phyloP scores from a whole-genome alignment of 371 early-diverging fungal species.

The Batkoa obscura region DNA sequence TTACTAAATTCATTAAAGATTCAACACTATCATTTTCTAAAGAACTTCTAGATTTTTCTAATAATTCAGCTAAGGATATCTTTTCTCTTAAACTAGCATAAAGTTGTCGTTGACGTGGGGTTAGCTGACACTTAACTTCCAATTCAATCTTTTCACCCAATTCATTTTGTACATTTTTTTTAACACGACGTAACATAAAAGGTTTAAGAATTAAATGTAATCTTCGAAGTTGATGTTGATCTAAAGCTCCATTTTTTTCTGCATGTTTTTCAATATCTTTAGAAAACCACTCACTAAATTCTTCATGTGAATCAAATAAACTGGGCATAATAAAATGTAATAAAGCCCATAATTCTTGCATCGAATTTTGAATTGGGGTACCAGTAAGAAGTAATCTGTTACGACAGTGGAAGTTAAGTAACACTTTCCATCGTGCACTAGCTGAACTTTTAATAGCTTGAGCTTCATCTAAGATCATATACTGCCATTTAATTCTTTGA shows the following conservation, averaged over 20 bases:
- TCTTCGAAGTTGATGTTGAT: conserved; percentile 75
- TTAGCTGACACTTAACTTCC: conserved; percentile 66
- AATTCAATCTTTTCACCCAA: conserved; percentile 84
- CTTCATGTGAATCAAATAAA: conserved; percentile 86
- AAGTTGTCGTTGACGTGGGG: conserved; percentile 59
- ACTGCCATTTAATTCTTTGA: conserved; percentile 87
- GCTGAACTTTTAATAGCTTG: conserved; percentile 91
- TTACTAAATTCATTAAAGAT: conserved; percentile 82
- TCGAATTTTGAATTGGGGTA: conserved; percentile 94
- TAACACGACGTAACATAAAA: conserved; percentile 96
- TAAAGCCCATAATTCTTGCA: conserved; percentile 95
- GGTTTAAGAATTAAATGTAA: conserved; percentile 95
- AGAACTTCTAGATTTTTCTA: conserved; percentile 47
- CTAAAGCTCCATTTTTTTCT: conserved; percentile 62
- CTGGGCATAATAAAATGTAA: conserved; percentile 98
- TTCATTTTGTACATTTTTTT: conserved; percentile 91
- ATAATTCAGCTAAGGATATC: conserved; percentile 60
- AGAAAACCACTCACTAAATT: conserved; percentile 91
- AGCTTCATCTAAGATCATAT: conserved; percentile 96
- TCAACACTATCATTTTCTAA: conserved; percentile 41
- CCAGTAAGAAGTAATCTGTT: conserved; percentile 89
- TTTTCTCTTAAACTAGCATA: conserved; percentile 62
- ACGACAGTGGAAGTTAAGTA: conserved; percentile 81
- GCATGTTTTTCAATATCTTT: conserved; percentile 87
- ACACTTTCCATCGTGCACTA: conserved; percentile 78